Evolutionary conservation across 129 eudicot species (phyloP).

Genomic region (Flaveria trinervia): DNA sequence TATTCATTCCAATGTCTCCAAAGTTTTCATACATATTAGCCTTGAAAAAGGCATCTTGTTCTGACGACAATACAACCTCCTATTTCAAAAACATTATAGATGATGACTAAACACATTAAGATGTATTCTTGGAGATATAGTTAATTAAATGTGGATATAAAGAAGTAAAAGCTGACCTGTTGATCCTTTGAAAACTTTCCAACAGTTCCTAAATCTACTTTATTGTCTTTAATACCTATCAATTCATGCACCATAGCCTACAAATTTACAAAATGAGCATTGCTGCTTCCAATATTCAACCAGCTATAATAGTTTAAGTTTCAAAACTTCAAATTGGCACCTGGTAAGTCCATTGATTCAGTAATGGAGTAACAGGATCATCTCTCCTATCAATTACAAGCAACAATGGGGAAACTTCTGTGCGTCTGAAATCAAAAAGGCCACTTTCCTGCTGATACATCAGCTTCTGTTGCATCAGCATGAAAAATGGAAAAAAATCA

Average conservation of each 20-base stretch:
- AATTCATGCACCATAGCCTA: conserved; percentile 99
- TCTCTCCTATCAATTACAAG: conserved; percentile 90
- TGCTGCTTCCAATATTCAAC: conserved; percentile 12
- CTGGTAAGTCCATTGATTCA: conserved; percentile 99
- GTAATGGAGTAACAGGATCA: conserved; percentile 93
- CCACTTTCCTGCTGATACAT: conserved; percentile 99
- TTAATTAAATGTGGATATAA: conserved; percentile 7
- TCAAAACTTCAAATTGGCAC: conserved; percentile 35
- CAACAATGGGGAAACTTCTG: conserved; percentile 91
- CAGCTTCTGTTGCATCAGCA: conserved; percentile 68
- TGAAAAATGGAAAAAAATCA: not conserved
- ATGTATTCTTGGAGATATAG: conserved; percentile 10
- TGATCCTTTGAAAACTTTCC: conserved; percentile 82
- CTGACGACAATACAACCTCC: conserved; percentile 97
- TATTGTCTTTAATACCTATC: conserved; percentile 93
- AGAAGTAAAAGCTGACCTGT: conserved; percentile 57
- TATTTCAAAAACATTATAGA: conserved; percentile 26
- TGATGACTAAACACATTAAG: conserved; percentile 15
- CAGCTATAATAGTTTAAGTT: not conserved
- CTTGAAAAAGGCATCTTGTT: conserved; percentile 96
- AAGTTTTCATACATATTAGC: conserved; percentile 92
- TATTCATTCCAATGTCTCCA: conserved; percentile 99
- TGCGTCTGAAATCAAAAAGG: conserved; percentile 94
- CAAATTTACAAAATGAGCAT: conserved; percentile 20
- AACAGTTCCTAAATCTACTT: conserved; percentile 73